Percentiles rank a stretch among this genome's conserved stretches.
These are phyloP conservation scores for Asterochloris erici DNA, from an alignment of 139 green algal genomes.

Conservation along the genomic window DNA sequence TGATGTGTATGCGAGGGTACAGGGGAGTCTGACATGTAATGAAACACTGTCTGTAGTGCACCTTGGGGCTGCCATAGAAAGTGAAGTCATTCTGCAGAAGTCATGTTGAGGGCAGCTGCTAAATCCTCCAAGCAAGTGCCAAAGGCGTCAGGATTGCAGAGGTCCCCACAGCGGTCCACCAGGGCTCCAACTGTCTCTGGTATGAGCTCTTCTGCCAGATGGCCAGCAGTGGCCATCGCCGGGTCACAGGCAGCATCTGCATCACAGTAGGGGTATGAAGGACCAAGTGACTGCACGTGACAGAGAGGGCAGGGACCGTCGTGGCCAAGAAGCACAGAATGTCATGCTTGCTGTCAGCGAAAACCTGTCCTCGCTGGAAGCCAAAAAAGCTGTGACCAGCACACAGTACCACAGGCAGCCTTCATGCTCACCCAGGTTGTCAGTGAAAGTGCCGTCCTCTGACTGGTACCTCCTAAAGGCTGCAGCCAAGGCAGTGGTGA, in stretches of 20 bases:
- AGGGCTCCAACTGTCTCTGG: background rate
- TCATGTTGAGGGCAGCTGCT: slow-evolving; percentile 1
- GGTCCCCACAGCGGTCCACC: background rate
- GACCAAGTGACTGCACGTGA: no score
- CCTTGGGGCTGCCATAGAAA: no score
- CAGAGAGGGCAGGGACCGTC: background rate
- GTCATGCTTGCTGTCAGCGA: background rate
- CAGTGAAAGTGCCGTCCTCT: slow-evolving; percentile 11
- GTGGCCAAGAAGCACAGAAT: background rate
- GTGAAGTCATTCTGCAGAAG: background rate
- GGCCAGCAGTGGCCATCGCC: slow-evolving; percentile 1
- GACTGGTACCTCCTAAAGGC: slow-evolving; percentile 13
- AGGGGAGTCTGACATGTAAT: no score
- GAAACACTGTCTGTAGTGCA: no score
- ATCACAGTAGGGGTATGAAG: background rate
- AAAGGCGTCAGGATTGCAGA: slow-evolving; percentile 1
- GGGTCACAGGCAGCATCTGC: slow-evolving; percentile 2
- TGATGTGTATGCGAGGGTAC: no score
- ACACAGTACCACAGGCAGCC: background rate
- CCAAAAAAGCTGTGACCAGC: background rate
- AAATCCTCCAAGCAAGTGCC: background rate
- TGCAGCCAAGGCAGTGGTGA: slow-evolving; percentile 9
- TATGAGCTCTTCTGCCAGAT: background rate
- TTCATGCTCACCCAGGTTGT: background rate
- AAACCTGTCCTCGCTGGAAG: background rate